These are phyloP conservation scores for Thielaviopsis euricoi DNA, from an alignment of 2,329 filamentous ascomycete species.

Conservation along the genomic window DNA sequence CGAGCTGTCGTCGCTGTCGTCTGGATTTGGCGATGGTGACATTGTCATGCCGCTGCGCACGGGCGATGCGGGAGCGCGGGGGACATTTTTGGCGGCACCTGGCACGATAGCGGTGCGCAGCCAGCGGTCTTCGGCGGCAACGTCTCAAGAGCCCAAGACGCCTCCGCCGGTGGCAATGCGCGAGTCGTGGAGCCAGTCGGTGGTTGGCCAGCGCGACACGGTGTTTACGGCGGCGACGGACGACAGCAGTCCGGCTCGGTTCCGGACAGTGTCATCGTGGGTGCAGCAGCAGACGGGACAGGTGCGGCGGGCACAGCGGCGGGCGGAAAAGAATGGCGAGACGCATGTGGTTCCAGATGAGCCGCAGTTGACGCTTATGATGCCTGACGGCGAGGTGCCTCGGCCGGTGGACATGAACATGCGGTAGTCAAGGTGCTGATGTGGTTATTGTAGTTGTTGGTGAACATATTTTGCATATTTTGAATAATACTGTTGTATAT, in stretches of 20 bases:
- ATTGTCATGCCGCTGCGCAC: conserved; percentile 29
- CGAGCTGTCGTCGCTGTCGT: conserved; percentile 43
- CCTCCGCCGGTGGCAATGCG: conserved; percentile 2
- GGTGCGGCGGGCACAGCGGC: conserved; percentile 30
- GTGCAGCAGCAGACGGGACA: conserved; percentile 46
- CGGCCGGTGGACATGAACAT: conserved; percentile 22
- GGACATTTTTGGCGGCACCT: neutral
- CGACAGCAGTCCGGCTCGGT: conserved; percentile 33
- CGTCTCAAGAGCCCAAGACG: neutral
- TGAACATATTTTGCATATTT: neutral
- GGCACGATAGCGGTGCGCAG: neutral
- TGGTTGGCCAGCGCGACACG: conserved; percentile 27
- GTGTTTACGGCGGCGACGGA: conserved; percentile 36
- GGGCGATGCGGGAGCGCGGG: conserved; percentile 11
- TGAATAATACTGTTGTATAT: neutral
- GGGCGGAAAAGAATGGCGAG: conserved; percentile 17
- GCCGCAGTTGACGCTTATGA: conserved; percentile 33
- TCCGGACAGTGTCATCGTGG: conserved; percentile 45
- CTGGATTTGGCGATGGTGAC: conserved; percentile 46
- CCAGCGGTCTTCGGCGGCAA: neutral
- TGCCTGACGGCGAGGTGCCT: conserved; percentile 31
- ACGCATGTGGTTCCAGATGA: conserved; percentile 27
- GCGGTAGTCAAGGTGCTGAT: too few relatives aligned
- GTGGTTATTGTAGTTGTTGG: too few relatives aligned
- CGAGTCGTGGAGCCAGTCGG: conserved; percentile 7